Evolutionary conservation across 176 grass and related monocot species (phyloP).

Genomic region (Carex pumila): DNA sequence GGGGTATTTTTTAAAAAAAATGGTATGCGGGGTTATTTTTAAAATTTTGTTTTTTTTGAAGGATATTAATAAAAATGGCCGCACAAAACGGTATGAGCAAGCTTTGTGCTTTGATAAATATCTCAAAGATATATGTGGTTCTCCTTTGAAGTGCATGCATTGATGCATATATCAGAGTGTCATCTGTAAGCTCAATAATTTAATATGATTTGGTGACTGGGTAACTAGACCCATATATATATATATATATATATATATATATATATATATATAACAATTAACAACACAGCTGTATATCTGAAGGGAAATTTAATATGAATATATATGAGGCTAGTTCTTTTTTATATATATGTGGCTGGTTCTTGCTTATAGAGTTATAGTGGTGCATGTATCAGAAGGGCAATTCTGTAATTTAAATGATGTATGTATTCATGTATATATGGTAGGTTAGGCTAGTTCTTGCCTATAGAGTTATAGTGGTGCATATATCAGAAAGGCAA

Average conservation of each 20-base stretch:
- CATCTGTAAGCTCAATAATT: not conserved
- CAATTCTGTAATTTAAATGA: not conserved
- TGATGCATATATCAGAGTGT: slow-evolving; percentile 2
- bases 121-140: slow-evolving; percentile 14
- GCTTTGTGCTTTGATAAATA: slow-evolving; percentile 6
- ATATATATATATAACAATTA: not conserved
- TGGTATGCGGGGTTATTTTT: no score
- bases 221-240: not conserved
- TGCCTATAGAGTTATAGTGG: not conserved
- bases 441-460: not conserved
- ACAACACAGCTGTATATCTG: not conserved
- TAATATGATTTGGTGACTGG: not conserved
- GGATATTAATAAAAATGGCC: no score
- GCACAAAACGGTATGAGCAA: slow-evolving; percentile 16
- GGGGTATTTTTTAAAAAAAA: no score
- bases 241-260: no score
- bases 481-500: not conserved
- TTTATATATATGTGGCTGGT: not conserved
- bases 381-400: not conserved
- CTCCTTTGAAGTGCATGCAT: not conserved
- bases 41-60: no score
- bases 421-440: not conserved
- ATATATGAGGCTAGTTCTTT: not conserved
- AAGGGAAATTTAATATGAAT: not conserved
- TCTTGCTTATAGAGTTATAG: not conserved